Evolutionary conservation across 768 basidiomycete species (phyloP).

Genomic region (Leccinum uliginosum): DNA sequence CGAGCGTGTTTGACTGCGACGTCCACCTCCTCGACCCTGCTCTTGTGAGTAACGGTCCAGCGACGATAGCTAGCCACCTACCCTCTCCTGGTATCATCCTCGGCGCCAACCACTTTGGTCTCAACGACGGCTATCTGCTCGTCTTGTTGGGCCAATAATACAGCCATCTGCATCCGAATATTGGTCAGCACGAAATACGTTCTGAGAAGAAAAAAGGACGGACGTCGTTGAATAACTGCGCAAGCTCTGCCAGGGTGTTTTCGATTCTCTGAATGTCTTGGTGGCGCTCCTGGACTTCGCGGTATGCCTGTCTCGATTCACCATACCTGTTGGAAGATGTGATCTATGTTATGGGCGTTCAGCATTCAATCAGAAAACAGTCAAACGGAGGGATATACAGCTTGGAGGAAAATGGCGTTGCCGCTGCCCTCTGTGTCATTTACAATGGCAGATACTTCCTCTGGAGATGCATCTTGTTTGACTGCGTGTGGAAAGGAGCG

Average conservation of each 20-base stretch:
- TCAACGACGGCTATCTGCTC: slow-evolving; percentile 66
- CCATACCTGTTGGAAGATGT: slow-evolving; percentile 77
- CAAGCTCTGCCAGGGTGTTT: slow-evolving; percentile 81
- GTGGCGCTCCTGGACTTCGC: slow-evolving; percentile 87
- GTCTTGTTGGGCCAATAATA: slow-evolving; percentile 76
- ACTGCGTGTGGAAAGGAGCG: slow-evolving; percentile 38
- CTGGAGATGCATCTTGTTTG: slow-evolving; percentile 80
- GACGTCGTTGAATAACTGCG: slow-evolving; percentile 84
- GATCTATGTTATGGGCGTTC: slow-evolving; percentile 40
- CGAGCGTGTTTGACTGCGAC: slow-evolving; percentile 66
- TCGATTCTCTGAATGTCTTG: slow-evolving; percentile 84
- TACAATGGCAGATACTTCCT: slow-evolving; percentile 69
- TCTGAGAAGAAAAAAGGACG: slow-evolving; percentile 10
- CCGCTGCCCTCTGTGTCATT: slow-evolving; percentile 54
- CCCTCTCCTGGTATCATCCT: slow-evolving; percentile 69
- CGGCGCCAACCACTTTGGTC: slow-evolving; percentile 55
- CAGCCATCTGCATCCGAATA: slow-evolving; percentile 57
- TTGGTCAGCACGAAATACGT: neutral
- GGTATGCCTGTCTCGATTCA: slow-evolving; percentile 74
- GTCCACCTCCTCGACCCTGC: slow-evolving; percentile 54
- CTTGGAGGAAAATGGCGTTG: slow-evolving; percentile 75
- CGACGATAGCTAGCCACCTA: slow-evolving; percentile 31
- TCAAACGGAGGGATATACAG: slow-evolving; percentile 35
- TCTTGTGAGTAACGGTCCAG: neutral
- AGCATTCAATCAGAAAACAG: neutral